Conservation (phyloP, 2,329 filamentous ascomycete genomes). For the Nigrospora oryzae region DNA sequence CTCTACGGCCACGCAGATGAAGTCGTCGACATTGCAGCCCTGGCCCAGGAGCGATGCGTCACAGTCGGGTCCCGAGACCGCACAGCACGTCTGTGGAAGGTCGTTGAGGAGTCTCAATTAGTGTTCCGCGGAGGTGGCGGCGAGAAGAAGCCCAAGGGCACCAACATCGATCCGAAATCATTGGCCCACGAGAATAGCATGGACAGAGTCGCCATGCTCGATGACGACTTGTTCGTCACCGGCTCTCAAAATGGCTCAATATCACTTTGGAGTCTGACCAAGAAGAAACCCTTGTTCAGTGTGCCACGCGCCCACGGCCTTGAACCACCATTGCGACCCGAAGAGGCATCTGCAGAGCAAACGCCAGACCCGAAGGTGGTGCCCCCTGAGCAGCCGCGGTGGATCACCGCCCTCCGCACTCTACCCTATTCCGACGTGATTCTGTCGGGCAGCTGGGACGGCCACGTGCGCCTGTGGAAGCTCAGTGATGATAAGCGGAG, state of each 20-base stretch:
- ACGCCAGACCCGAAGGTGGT: constrained; percentile 52
- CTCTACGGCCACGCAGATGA: constrained; percentile 93
- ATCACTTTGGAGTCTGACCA: constrained; percentile 61
- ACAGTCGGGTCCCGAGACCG: constrained; percentile 86
- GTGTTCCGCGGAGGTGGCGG: constrained; percentile 75
- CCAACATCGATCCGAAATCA: constrained; percentile 37
- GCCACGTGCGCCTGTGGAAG: constrained; percentile 76
- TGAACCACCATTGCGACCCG: constrained; percentile 59
- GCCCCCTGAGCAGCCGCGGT: constrained; percentile 63
- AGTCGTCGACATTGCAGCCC: constrained; percentile 73
- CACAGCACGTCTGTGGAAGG: constrained; percentile 91
- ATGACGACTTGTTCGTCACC: constrained; percentile 82
- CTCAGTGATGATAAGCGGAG: constrained; percentile 75
- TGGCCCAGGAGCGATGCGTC: constrained; percentile 81
- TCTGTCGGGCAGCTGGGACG: constrained; percentile 91
- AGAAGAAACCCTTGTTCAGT: constrained; percentile 88
- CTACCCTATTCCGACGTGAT: constrained; percentile 88
- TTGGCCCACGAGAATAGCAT: constrained; percentile 73
- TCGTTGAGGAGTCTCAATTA: constrained; percentile 88
- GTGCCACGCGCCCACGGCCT: constrained; percentile 77
- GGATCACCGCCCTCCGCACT: constrained; percentile 81
- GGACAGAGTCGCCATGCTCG: constrained; percentile 85
- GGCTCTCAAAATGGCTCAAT: constrained; percentile 86
- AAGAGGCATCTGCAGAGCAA: constrained; percentile 65
- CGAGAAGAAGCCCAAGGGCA: constrained; percentile 38